Conservation (phyloP, 139 green algal genomes). For the Asterochloris erici region DNA sequence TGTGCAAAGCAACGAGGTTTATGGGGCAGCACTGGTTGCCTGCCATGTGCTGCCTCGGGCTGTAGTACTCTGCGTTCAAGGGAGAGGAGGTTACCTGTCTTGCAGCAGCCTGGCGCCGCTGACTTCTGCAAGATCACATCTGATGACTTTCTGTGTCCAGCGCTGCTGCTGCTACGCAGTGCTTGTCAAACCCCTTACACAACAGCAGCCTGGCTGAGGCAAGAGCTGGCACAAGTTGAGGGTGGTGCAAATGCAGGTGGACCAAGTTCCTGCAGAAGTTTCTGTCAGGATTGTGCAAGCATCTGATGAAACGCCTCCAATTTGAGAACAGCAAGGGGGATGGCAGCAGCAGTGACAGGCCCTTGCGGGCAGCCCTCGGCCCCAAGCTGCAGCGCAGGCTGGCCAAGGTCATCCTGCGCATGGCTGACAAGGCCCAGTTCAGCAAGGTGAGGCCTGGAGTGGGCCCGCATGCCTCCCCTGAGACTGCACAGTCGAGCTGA, state of each 20-base stretch:
- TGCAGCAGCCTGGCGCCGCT: too few relatives aligned
- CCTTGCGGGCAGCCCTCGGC: conserved; percentile 9
- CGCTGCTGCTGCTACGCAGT: too few relatives aligned
- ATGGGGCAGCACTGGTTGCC: too few relatives aligned
- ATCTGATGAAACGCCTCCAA: conserved; percentile 56
- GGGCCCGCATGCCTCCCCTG: background rate
- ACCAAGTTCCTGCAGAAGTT: conserved; percentile 36
- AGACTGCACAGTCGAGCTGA: background rate
- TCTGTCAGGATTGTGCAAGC: conserved; percentile 37
- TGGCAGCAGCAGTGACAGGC: background rate
- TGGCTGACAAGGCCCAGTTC: conserved; percentile 77
- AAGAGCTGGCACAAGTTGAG: too few relatives aligned
- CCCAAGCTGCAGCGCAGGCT: conserved; percentile 16
- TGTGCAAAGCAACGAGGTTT: too few relatives aligned
- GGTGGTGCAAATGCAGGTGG: background rate
- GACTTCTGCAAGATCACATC: too few relatives aligned
- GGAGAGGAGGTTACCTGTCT: too few relatives aligned
- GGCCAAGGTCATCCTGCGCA: conserved; percentile 43
- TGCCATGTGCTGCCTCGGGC: too few relatives aligned
- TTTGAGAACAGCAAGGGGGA: conserved; percentile 10
- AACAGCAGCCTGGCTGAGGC: too few relatives aligned
- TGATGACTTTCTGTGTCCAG: too few relatives aligned
- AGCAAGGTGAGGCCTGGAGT: conserved; percentile 50
- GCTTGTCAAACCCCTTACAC: too few relatives aligned
- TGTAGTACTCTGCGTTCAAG: too few relatives aligned